These are phyloP conservation scores for Aspergillus aculeatus DNA, from an alignment of 2,329 filamentous ascomycete species.

Conservation along the genomic window DNA sequence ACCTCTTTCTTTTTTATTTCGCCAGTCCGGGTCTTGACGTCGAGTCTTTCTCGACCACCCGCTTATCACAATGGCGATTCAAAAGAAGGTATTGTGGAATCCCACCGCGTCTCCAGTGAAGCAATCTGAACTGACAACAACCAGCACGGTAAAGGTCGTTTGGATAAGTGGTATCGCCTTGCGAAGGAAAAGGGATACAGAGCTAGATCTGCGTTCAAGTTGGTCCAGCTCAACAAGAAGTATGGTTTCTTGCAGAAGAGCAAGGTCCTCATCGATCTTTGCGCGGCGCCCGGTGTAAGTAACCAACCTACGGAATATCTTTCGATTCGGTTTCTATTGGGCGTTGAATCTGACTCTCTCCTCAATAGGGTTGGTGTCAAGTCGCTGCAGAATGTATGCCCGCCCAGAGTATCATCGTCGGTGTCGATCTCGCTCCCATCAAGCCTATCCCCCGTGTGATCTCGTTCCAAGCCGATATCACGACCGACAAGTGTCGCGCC, in stretches of 20 bases:
- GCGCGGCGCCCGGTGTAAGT: slow-evolving; percentile 86
- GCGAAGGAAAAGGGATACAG: slow-evolving; percentile 98
- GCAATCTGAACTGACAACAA: slow-evolving; percentile 29
- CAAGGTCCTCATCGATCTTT: slow-evolving; percentile 94
- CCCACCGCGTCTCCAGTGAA: slow-evolving; percentile 1
- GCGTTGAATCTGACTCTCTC: slow-evolving; percentile 19
- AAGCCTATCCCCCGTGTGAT: slow-evolving; percentile 93
- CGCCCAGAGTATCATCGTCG: slow-evolving; percentile 81
- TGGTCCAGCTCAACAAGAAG: slow-evolving; percentile 98
- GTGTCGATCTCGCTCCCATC: slow-evolving; percentile 91
- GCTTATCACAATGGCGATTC: slow-evolving; percentile 72
- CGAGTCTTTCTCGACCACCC: slow-evolving; percentile 27
- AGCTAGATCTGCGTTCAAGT: slow-evolving; percentile 93
- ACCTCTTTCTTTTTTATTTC: slow-evolving; percentile 9
- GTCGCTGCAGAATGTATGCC: slow-evolving; percentile 96
- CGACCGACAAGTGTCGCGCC: slow-evolving; percentile 89
- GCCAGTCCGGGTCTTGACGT: slow-evolving; percentile 18
- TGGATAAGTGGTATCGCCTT: slow-evolving; percentile 98
- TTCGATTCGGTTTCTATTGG: slow-evolving; percentile 4
- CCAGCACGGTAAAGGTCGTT: slow-evolving; percentile 88
- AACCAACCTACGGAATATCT: neutral
- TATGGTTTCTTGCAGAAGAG: slow-evolving; percentile 98
- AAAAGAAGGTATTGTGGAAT: slow-evolving; percentile 69
- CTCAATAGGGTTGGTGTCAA: slow-evolving; percentile 80
- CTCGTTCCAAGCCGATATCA: slow-evolving; percentile 96